Evolutionary conservation across 371 early-diverging fungal genomes (phyloP), one percentile per base, ranked within the genome.

Genomic region (Mortierella sp.): DNA sequence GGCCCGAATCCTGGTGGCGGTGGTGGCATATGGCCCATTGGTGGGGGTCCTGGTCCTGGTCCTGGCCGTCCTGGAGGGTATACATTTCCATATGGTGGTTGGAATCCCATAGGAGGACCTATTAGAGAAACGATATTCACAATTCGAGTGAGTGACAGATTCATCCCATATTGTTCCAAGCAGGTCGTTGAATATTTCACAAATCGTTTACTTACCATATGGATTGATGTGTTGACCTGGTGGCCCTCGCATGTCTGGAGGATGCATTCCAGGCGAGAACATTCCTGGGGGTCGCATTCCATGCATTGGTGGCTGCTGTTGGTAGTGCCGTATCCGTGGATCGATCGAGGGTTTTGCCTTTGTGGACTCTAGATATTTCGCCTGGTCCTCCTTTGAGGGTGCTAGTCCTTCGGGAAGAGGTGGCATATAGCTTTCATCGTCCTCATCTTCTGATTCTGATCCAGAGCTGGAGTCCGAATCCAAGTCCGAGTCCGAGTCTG

Each of bases 361-460:
- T 24, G 73, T 72, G 19, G 55, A 52, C 13, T 68, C 76, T 2
- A 78, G 53, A 26, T 66, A 76, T 44, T 58, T 40, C 1, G 58
- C 34, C 26, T 83, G 83, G 9, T 73, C 67, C 19, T 74, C 76
- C 29, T 70, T 78, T 13, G 76, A 45, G 8, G 83, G 83, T 13
- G 79, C 70, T 16, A 67, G 70, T 31, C 83, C 83, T 48, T 78
- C 76, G 4, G 83, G 83, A 44, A 83, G 67, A 5, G 83, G 73
- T 9, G 83, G 83, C 79, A 83, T 83, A 31, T 40, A 83, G 6
- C 69, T 44, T 0, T 83, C 79, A 31, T 75, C 73, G 43, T 82
- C 83, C 6, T 44, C 47, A 29, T 68, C 73, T 2, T 78, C 83
- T 0, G 72, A 65, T 24, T 78, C 76, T 29, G 79, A 72, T 22